phyloP scores from a whole-genome alignment of 352 stramenopile genomes.

The Blastocystis sp. region DNA sequence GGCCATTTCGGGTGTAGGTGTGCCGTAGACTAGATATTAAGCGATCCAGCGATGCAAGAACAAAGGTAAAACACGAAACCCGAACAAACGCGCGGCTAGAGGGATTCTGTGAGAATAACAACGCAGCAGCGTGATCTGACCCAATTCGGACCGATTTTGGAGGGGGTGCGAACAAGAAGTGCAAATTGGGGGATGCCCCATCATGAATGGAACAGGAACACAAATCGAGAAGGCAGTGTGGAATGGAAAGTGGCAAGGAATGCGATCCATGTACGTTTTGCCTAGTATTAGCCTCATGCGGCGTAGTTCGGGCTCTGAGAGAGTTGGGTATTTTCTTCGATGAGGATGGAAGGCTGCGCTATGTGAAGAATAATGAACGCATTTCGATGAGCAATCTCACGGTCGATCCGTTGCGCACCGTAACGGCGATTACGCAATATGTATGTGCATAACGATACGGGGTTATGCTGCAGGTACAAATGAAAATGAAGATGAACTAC shows the following conservation, averaged over 20 bases:
- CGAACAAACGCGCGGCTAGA: too few species aligned
- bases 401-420: conserved; percentile 14
- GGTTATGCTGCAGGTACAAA: conserved; percentile 42
- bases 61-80: too few species aligned
- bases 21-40: not conserved
- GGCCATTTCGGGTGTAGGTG: not conserved
- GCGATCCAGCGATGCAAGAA: not conserved
- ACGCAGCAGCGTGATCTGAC: too few species aligned
- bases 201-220: too few species aligned
- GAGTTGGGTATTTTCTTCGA: conserved; percentile 53
- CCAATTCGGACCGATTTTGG: too few species aligned
- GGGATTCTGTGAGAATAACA: too few species aligned
- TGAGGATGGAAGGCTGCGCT: conserved; percentile 32
- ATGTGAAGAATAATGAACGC: not conserved
- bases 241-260: not conserved
- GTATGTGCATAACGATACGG: not conserved
- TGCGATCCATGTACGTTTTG: not conserved
- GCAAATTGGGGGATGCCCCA: too few species aligned
- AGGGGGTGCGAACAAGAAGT: too few species aligned
- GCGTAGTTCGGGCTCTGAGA: not conserved
- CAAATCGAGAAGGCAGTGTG: too few species aligned
- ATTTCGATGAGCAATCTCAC: conserved; percentile 55
- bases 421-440: conserved; percentile 60
- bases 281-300: not conserved
- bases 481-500: conserved; percentile 47